Conservation (phyloP, 2,329 filamentous ascomycete species). For the Stagonosporopsis chrysanthemi region DNA sequence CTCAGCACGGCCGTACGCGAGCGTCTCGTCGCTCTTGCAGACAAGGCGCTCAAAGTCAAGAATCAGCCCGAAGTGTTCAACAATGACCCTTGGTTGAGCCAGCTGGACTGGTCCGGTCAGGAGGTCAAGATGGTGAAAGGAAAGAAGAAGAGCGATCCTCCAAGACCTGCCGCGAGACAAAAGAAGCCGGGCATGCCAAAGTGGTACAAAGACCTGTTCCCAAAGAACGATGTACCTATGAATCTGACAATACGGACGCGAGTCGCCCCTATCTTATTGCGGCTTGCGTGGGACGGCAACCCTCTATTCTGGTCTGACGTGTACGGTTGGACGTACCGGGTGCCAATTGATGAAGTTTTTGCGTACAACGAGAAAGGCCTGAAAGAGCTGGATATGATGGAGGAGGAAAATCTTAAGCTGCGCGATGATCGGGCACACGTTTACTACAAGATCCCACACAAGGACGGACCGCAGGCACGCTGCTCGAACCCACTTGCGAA, state of each 20-base stretch:
- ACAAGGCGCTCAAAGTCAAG: slow-evolving; percentile 79
- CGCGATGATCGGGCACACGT: slow-evolving; percentile 69
- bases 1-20: slow-evolving; percentile 80
- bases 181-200: slow-evolving; percentile 94
- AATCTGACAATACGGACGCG: slow-evolving; percentile 85
- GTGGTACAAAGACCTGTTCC: slow-evolving; percentile 94
- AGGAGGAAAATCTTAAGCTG: slow-evolving; percentile 70
- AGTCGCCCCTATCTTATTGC: slow-evolving; percentile 83
- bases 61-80: slow-evolving; percentile 72
- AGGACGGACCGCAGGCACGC: slow-evolving; percentile 85
- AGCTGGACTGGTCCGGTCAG: slow-evolving; percentile 95
- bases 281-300: slow-evolving; percentile 85
- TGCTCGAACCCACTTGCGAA: slow-evolving; percentile 92
- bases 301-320: slow-evolving; percentile 93
- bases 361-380: slow-evolving; percentile 77
- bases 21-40: slow-evolving; percentile 74
- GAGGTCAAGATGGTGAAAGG: slow-evolving; percentile 90
- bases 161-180: slow-evolving; percentile 79
- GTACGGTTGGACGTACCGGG: slow-evolving; percentile 91
- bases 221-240: slow-evolving; percentile 72
- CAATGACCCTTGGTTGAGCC: slow-evolving; percentile 87
- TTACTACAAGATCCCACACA: slow-evolving; percentile 96
- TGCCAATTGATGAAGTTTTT: slow-evolving; percentile 66
- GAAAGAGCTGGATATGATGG: slow-evolving; percentile 76
- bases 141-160: slow-evolving; percentile 84